Evolutionary conservation across 805 yeast genomes (phyloP).

Genomic region (Cyberlindnera maritima): DNA sequence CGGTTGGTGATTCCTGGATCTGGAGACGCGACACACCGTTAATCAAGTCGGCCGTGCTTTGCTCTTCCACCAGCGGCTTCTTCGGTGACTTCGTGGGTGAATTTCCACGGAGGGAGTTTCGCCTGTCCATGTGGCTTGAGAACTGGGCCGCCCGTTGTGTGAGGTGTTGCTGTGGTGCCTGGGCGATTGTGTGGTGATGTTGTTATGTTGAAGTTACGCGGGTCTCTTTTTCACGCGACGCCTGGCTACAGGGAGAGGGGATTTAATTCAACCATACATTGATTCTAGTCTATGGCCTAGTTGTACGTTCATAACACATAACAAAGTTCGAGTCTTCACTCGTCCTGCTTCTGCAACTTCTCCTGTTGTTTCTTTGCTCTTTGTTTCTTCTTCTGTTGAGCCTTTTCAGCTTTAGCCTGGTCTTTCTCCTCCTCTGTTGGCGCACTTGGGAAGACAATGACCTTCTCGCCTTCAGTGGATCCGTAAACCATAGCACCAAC

Average conservation of each 20-base stretch:
- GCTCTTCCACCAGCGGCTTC: slow-evolving; percentile 3
- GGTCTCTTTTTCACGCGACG: background rate
- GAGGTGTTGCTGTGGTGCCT: background rate
- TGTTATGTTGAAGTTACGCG: background rate
- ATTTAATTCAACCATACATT: too few species aligned
- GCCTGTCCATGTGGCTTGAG: slow-evolving; percentile 6
- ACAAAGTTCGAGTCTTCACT: background rate
- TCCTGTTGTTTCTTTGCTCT: background rate
- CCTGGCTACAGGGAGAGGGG: too few species aligned
- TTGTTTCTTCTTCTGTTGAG: slow-evolving; percentile 8
- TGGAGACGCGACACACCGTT: slow-evolving; percentile 14
- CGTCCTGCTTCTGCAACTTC: background rate
- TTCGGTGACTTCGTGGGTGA: slow-evolving; percentile 6
- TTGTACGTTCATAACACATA: background rate
- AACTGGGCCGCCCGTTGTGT: background rate
- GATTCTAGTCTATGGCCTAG: background rate
- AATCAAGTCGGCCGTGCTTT: slow-evolving; percentile 12
- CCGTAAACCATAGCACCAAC: slow-evolving; percentile 81
- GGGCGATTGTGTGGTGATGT: background rate
- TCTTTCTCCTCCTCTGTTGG: slow-evolving; percentile 9
- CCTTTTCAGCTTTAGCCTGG: slow-evolving; percentile 13
- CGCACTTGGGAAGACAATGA: slow-evolving; percentile 20
- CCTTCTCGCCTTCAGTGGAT: slow-evolving; percentile 35
- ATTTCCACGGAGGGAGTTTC: slow-evolving; percentile 3
- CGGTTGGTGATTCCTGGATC: slow-evolving; percentile 7